A percentile compares a stretch with the other conserved stretches of the same genome.
Conservation (phyloP, 805 yeast genomes). For the Yarrowia porcina region DNA sequence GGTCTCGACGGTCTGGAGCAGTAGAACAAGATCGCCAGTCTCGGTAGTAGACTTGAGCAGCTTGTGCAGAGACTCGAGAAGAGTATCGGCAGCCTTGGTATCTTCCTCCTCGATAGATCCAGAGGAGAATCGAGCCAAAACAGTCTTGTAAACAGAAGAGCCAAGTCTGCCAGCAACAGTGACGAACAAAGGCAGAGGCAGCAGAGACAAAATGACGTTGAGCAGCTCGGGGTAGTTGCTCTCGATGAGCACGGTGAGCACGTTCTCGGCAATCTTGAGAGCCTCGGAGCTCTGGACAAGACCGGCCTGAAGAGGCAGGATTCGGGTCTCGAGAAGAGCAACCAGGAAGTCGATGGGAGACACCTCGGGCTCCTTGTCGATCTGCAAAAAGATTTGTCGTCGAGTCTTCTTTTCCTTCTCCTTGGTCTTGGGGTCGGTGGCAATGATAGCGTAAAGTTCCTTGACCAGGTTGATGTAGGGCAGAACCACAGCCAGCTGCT, state of each 20-base stretch:
- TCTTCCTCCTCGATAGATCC: conserved; percentile 47
- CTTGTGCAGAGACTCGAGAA: conserved; percentile 31
- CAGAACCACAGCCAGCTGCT: conserved; percentile 44
- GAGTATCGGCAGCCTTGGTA: conserved; percentile 49
- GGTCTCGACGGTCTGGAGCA: conserved; percentile 21
- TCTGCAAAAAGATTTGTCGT: conserved; percentile 12
- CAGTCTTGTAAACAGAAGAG: conserved; percentile 18
- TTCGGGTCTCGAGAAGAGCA: conserved; percentile 7
- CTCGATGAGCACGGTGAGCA: conserved; percentile 10
- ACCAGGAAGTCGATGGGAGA: conserved; percentile 16
- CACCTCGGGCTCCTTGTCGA: conserved; percentile 6
- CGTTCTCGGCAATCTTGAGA: conserved; percentile 18
- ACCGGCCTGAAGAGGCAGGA: conserved; percentile 15
- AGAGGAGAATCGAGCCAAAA: conserved; percentile 1
- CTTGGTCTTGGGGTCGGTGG: conserved; percentile 35
- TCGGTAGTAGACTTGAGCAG: conserved; percentile 4
- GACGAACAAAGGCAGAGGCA: conserved; percentile 22
- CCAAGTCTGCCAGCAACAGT: conserved; percentile 18
- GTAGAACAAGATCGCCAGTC: background rate
- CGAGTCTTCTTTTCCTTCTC: conserved; percentile 39
- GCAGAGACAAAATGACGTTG: conserved; percentile 11
- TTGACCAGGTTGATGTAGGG: conserved; percentile 31
- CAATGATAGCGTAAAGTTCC: conserved; percentile 11
- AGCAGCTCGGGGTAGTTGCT: conserved; percentile 17
- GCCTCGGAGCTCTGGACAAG: conserved; percentile 18